Evolutionary conservation across 371 early-diverging fungal species (phyloP).

Genomic region (Zancudomyces culisetae): DNA sequence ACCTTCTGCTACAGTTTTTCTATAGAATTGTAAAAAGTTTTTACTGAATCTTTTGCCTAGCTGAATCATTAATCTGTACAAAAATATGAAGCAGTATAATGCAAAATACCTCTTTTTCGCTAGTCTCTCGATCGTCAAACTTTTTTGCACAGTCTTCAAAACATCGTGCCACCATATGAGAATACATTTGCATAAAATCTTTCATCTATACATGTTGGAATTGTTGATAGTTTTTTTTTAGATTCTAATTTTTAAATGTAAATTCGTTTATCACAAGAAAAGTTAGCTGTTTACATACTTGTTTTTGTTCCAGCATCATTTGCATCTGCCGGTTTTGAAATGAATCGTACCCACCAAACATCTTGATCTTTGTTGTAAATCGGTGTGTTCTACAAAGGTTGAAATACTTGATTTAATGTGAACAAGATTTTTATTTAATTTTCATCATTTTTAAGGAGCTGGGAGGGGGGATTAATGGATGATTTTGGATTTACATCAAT

Average conservation of each 20-base stretch:
- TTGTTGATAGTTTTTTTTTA: not conserved
- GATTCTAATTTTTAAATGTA: too few species aligned
- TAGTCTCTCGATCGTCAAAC: slow-evolving; percentile 67
- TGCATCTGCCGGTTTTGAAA: slow-evolving; percentile 41
- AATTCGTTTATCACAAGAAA: too few species aligned
- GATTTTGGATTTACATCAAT: too few species aligned
- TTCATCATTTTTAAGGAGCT: too few species aligned
- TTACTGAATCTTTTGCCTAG: not conserved
- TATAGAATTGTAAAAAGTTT: slow-evolving; percentile 26
- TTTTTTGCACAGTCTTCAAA: slow-evolving; percentile 78
- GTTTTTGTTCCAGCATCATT: slow-evolving; percentile 74
- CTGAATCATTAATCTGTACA: not conserved
- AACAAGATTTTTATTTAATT: too few species aligned
- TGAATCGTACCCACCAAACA: slow-evolving; percentile 4
- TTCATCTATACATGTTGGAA: too few species aligned
- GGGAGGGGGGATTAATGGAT: too few species aligned
- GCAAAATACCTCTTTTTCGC: slow-evolving; percentile 56
- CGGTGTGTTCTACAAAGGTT: not conserved
- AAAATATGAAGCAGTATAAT: too few species aligned
- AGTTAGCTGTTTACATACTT: slow-evolving; percentile 26
- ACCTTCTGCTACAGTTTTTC: slow-evolving; percentile 52
- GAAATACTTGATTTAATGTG: too few species aligned
- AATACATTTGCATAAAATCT: slow-evolving; percentile 70
- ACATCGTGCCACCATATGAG: slow-evolving; percentile 68
- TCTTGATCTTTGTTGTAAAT: not conserved